A percentile compares a stretch with the other conserved stretches of the same genome.
These are phyloP conservation scores for Suillus americanus DNA, from an alignment of 768 basidiomycete species.

Conservation along the genomic window DNA sequence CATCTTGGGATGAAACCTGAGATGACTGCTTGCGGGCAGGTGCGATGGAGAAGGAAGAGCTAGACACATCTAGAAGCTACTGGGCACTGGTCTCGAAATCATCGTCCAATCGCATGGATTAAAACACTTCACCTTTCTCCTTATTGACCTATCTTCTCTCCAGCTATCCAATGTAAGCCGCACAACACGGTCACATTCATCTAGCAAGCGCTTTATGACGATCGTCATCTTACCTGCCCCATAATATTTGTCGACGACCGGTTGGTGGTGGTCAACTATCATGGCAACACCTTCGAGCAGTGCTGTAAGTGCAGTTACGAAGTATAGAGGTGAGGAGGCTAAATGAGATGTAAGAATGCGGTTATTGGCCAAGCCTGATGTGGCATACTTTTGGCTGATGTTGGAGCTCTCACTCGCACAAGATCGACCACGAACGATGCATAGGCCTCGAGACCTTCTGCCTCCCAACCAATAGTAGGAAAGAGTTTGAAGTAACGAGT, in stretches of 20 bases:
- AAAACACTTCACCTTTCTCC: conserved; percentile 60
- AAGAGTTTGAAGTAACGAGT: conserved; percentile 97
- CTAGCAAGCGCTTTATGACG: conserved; percentile 72
- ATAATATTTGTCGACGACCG: conserved; percentile 98
- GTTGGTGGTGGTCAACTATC: conserved; percentile 97
- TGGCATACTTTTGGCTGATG: conserved; percentile 75
- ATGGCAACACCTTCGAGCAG: conserved; percentile 94
- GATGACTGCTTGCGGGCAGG: conserved; percentile 34
- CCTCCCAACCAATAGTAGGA: conserved; percentile 92
- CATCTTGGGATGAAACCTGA: conserved; percentile 33
- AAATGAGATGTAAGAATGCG: conserved; percentile 10
- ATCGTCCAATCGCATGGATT: neutral
- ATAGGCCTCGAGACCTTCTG: conserved; percentile 89
- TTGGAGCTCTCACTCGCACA: conserved; percentile 74
- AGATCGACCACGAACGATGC: conserved; percentile 91
- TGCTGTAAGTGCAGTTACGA: conserved; percentile 84
- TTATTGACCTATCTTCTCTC: conserved; percentile 87
- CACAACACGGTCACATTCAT: conserved; percentile 86
- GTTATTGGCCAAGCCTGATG: neutral
- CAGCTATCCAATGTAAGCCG: conserved; percentile 75
- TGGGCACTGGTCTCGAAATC: neutral
- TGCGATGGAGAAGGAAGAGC: conserved; percentile 35
- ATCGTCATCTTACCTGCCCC: conserved; percentile 83
- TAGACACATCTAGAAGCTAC: conserved; percentile 50
- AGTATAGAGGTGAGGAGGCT: conserved; percentile 94